These are phyloP conservation scores for Thalassiosira profunda DNA, from an alignment of 108 stramenopile genomes.

Conservation along the genomic window DNA sequence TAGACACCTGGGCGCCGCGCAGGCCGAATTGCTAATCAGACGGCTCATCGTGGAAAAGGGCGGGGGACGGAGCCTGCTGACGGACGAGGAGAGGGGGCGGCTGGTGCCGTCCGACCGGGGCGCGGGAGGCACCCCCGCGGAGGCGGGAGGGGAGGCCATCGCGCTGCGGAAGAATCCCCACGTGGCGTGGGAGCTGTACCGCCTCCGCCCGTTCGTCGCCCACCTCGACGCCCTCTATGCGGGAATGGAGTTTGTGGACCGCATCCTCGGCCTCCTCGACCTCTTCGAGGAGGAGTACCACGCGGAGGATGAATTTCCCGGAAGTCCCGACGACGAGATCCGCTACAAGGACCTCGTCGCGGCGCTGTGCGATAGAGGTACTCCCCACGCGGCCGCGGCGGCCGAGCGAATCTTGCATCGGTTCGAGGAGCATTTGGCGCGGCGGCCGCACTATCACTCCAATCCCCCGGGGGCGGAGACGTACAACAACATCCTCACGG, in stretches of 20 bases:
- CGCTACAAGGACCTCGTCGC: constrained; percentile 41
- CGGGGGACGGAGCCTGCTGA: constrained; percentile 11
- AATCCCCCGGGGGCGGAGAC: constrained; percentile 37
- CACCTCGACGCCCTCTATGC: not conserved
- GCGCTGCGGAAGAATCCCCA: too few relatives aligned
- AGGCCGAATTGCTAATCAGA: constrained; percentile 21
- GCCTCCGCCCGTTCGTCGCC: too few relatives aligned
- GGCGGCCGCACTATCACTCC: constrained; percentile 1
- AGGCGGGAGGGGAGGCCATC: too few relatives aligned
- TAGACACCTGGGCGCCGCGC: constrained; percentile 28
- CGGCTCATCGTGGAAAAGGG: constrained; percentile 39
- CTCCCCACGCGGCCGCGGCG: constrained; percentile 28
- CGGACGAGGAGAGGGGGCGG: not conserved
- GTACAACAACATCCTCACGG: constrained; percentile 36
- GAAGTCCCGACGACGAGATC: constrained; percentile 1
- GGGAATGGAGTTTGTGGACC: not conserved
- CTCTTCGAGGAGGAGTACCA: not conserved
- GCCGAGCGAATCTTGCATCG: constrained; percentile 32
- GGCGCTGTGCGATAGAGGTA: constrained; percentile 22
- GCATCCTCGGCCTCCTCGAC: not conserved
- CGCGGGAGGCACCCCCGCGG: too few relatives aligned
- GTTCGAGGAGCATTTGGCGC: constrained; percentile 16
- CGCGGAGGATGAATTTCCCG: too few relatives aligned
- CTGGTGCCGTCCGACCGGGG: not conserved
- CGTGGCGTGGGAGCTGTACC: too few relatives aligned